A percentile compares a stretch with the other conserved stretches of the same genome.
Conservation (phyloP, 1,284 basidiomycete species). For the Ceratobasidium sp. region DNA sequence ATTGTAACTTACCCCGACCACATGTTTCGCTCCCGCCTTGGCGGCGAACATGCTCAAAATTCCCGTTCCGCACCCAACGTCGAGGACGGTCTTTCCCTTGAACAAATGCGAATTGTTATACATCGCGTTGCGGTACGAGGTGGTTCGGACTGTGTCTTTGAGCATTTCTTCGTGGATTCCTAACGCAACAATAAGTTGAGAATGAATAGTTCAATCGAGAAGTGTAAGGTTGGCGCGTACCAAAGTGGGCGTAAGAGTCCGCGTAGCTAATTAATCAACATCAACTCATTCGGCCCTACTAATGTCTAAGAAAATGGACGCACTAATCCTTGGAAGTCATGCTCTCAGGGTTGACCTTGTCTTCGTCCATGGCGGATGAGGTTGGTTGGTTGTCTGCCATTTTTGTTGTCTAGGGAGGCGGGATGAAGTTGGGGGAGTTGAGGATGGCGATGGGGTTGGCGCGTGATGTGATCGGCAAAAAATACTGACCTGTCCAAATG, state of each 20-base stretch:
- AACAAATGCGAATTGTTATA: slow-evolving; percentile 95
- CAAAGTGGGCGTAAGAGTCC: slow-evolving; percentile 94
- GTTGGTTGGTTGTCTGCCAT: slow-evolving; percentile 23
- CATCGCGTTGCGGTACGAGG: slow-evolving; percentile 95
- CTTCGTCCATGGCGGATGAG: slow-evolving; percentile 9
- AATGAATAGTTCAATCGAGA: neutral
- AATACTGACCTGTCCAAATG: slow-evolving; percentile 22
- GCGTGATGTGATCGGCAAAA: slow-evolving; percentile 18
- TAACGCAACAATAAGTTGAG: slow-evolving; percentile 47
- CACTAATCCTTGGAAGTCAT: slow-evolving; percentile 37
- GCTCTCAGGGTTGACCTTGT: neutral
- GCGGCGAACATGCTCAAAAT: slow-evolving; percentile 99
- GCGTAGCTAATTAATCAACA: slow-evolving; percentile 65
- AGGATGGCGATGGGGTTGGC: slow-evolving; percentile 8
- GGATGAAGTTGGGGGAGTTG: neutral
- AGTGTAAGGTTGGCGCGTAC: slow-evolving; percentile 53
- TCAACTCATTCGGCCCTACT: neutral
- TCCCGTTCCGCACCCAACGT: slow-evolving; percentile 98
- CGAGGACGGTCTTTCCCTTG: slow-evolving; percentile 94
- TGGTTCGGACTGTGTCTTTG: slow-evolving; percentile 95
- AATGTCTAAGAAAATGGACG: neutral
- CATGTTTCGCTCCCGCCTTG: slow-evolving; percentile 94
- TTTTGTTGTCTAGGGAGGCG: neutral
- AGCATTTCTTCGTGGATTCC: slow-evolving; percentile 99
- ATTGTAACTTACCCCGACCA: slow-evolving; percentile 77